Evolutionary conservation across 345 rosid genomes (phyloP), one percentile per base, ranked within the genome.

Genomic region (Camelina sativa): DNA sequence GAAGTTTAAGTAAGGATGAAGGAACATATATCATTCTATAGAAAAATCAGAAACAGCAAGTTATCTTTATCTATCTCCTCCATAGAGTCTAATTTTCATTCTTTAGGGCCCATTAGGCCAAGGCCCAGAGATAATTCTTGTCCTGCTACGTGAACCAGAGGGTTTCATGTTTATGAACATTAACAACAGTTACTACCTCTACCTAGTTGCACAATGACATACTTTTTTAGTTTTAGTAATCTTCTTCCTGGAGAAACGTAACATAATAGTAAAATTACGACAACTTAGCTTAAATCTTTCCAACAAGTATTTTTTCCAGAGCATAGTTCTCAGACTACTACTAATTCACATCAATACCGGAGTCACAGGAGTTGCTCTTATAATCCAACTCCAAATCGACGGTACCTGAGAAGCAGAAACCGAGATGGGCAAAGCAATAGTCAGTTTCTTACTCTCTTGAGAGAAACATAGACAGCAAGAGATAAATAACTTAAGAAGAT

Each of bases 381-480:
- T 74, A 23, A 66, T 59, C 65, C 54, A 74, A 63, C 65, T 63
- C 75, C 71, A 63, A 22, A 47, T 23, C 53, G 16, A 63, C 34
- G 7, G 71, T 69, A 76, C 80, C 76, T 76, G 71, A 61, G 40
- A 67, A 48, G 73, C 38, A 74, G 41, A 47, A 74, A 53, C 58
- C 41, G 4, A 25, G 60, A 19, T 38, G 67, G 19, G 13, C 12
- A 34, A 55, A 60, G 32, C 1, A 1, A 23, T 35, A 46, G 34
- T 69, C 40, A 69, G 63, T 52, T 53, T 22, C 70, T 28, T 28
- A 28, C 30, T 28, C 30, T 28, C 30, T 69, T 46, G 5, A 41
- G 19, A 37, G 38, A 76, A 22, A 11, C 30, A 28, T 12, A 54
- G 40, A 40, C 47, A 62, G 11, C 46, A 11, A 53, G 12, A 16